These are phyloP conservation scores for Bondarzewia mesenterica DNA, from an alignment of 1,284 basidiomycete species.

Conservation along the genomic window DNA sequence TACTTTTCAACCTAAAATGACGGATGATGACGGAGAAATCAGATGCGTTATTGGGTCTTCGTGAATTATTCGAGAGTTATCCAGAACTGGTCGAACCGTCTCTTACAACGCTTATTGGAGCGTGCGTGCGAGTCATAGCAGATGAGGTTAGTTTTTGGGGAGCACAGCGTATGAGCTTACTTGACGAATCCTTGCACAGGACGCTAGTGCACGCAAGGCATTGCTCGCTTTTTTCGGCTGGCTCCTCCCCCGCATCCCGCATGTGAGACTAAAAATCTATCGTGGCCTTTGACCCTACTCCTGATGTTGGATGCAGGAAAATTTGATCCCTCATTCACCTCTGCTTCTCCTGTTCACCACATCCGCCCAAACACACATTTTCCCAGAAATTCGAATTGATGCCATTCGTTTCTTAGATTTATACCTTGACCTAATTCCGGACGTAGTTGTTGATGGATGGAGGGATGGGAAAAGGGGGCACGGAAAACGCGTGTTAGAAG, in stretches of 20 bases:
- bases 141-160: slow-evolving; percentile 58
- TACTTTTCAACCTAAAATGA: not conserved
- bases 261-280: slow-evolving; percentile 30
- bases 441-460: slow-evolving; percentile 66
- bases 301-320: slow-evolving; percentile 35
- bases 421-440: slow-evolving; percentile 68
- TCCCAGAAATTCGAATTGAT: slow-evolving; percentile 89
- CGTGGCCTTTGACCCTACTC: too few species aligned
- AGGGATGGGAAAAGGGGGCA: slow-evolving; percentile 37
- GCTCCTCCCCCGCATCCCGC: slow-evolving; percentile 62
- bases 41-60: slow-evolving; percentile 81
- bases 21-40: too few species aligned
- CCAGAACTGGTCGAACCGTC: slow-evolving; percentile 48
- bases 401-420: slow-evolving; percentile 79
- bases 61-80: slow-evolving; percentile 71
- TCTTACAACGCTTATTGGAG: slow-evolving; percentile 58
- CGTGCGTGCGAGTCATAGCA: slow-evolving; percentile 63
- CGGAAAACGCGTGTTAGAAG: slow-evolving; percentile 60
- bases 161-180: not conserved
- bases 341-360: slow-evolving; percentile 78
- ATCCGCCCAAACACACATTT: slow-evolving; percentile 92
- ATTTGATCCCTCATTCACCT: slow-evolving; percentile 64
- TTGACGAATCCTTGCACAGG: slow-evolving; percentile 29
- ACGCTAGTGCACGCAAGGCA: slow-evolving; percentile 54
- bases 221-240: slow-evolving; percentile 58